Evolutionary conservation across 73 alveolate species (phyloP), one percentile per base, ranked within the genome.

Genomic region (Paramecium sexaurelia): DNA sequence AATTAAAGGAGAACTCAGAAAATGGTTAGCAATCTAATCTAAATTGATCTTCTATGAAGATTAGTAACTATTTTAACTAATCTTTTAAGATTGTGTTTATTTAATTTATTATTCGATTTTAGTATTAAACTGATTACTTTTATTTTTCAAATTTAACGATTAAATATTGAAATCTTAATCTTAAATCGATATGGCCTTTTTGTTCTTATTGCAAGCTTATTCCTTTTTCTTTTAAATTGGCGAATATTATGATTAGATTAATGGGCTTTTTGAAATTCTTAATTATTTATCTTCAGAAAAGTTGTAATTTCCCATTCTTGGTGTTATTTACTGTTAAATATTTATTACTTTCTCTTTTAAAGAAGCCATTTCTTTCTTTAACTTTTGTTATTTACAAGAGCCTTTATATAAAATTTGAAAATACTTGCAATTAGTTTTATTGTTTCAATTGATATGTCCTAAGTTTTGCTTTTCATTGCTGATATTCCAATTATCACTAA

Each of bases 341-440:
- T 57, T 61, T 9, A 61, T 61, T 3, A 61, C 83, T 61, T 61
- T 61, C 7, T 61, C 39, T 61, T 61, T 26, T 32, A 61, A 61
- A 29, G 22, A 7, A 22, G 45, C 82, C 40, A 57, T 27, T 3
- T 32, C 82, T 7, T 32, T 57, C n/a, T 13, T 57, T 32, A 57
- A 8, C 40, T 57, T 57, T 32, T 57, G n/a, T 57, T 57, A 24
- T 57, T 57, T 57, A 24, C 82, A 57, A 27, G 82, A 57, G 24
- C 82, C 82, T 57, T 0, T 2, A 17, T 27, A 27, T 57, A 24
- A 57, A 57, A 8, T 57, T 57, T 57, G 82, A 57, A 57, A 10
- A 22, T 27, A 57, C 82, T 57, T 57, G 82, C 82, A 61, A 61
- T 61, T 6, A 61, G 43, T 61, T 61, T 61, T 61, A 61, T 61